phyloP scores from a whole-genome alignment of 163 green algal genomes.

The Coccomyxa subellipsoidea region DNA sequence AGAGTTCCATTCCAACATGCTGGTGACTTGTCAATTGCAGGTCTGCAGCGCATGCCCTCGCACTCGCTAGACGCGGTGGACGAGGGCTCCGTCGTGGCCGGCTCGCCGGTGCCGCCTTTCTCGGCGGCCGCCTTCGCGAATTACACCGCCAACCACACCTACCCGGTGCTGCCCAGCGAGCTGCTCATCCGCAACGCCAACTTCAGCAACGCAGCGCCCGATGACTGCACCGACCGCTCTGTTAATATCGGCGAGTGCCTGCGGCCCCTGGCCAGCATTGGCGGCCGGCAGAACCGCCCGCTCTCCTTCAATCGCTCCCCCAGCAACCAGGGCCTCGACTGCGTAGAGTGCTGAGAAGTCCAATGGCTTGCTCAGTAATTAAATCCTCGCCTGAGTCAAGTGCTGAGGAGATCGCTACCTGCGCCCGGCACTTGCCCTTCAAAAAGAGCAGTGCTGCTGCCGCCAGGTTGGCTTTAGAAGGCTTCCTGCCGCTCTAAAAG shows the following conservation, averaged over 20 bases:
- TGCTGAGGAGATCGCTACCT: no score
- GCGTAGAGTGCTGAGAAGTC: not conserved
- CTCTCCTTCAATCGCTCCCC: not conserved
- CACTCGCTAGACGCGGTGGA: not conserved
- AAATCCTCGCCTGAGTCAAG: no score
- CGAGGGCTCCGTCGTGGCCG: not conserved
- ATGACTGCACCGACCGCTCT: conserved; percentile 5
- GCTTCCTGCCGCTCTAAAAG: no score
- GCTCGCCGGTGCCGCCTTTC: not conserved
- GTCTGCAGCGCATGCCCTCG: not conserved
- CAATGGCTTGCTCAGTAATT: no score
- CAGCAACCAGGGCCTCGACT: conserved; percentile 12
- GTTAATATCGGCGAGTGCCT: conserved; percentile 3
- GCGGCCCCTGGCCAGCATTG: not conserved
- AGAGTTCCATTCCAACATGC: not conserved
- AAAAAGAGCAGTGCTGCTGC: no score
- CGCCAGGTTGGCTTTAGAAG: no score
- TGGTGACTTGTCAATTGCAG: not conserved
- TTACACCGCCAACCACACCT: not conserved
- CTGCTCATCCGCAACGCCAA: not conserved
- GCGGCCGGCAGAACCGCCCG: not conserved
- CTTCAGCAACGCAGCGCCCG: not conserved
- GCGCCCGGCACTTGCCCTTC: no score
- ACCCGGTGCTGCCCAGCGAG: not conserved
- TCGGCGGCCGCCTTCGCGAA: not conserved